Conservation (phyloP, 345 rosid species). For the Mercurialis annua region DNA sequence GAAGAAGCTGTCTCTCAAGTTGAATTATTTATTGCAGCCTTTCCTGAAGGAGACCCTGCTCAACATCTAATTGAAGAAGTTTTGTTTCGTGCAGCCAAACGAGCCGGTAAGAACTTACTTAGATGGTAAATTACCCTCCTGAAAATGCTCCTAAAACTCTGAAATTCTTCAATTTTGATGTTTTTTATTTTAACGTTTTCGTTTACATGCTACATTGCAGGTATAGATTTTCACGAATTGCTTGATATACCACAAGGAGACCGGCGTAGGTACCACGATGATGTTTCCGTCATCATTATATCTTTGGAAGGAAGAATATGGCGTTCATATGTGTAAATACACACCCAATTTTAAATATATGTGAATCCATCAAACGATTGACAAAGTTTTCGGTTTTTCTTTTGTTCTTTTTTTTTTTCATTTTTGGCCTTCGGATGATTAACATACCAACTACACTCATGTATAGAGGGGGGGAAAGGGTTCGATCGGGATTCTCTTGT, state of each 20-base stretch:
- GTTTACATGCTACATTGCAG: conserved; percentile 6
- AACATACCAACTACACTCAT: not conserved
- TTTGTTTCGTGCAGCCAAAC: conserved; percentile 33
- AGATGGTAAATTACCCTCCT: too few species aligned
- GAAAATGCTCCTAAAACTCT: too few species aligned
- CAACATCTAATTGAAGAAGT: conserved; percentile 34
- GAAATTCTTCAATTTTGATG: too few species aligned
- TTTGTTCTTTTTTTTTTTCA: not conserved
- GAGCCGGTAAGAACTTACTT: conserved; percentile 30
- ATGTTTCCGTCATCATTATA: conserved; percentile 78
- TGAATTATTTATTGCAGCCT: conserved; percentile 19
- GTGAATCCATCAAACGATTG: not conserved
- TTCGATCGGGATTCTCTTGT: too few species aligned
- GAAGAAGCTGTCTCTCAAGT: conserved; percentile 23
- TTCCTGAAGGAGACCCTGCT: conserved; percentile 30
- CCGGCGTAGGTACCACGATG: conserved; percentile 85
- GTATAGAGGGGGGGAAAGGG: not conserved
- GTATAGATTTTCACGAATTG: conserved; percentile 75
- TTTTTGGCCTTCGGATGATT: conserved; percentile 3
- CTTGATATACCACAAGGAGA: conserved; percentile 94
- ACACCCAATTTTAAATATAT: not conserved
- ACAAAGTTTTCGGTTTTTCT: not conserved
- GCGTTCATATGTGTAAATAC: conserved; percentile 29
- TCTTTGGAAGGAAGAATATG: conserved; percentile 95
- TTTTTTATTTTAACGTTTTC: too few species aligned